Base-by-base conservation (phyloP, 2,329 filamentous ascomycete genomes). In the Grosmannia serpens region DNA sequence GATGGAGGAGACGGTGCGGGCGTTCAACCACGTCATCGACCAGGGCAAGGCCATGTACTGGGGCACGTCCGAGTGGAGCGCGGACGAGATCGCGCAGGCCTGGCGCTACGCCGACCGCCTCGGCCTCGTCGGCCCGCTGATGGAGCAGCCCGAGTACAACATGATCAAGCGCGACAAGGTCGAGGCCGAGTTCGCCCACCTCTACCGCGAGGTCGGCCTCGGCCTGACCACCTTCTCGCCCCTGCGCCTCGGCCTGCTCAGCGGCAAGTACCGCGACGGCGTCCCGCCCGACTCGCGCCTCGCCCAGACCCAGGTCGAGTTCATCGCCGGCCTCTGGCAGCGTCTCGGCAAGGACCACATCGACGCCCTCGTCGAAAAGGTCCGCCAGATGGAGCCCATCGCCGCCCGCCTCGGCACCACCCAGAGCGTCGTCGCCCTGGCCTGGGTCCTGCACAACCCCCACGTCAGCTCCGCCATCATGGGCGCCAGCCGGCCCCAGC, bases 21-120 rank as follows among this genome's bases (percentile, higher is more conserved):
- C 69, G 61, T 78, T 74, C 69, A 77, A 69, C 64, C 73, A 73
- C 67, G 70, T 71, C 62, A 80, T 74, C 64, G 81, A 72, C 82
- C 84, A 72, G 81, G 81, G 86, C 59, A 83, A 86, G 72, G 83
- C 84, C 1, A 77, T 88, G 63, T 88, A 88, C 75, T 88, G 85
- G 85, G 85, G 84, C 47, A 88, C 85, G 1, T 86, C 82, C 1
- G 84, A 87, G 69, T 88, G 85, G 85, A 77, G 75, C 59, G 83
- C 85, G 26, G 79, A 83, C 63, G 84, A 88, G 73, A 87, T 88
- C 65, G 77, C 80, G 10, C 76, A 82, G 62, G 85, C 85, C 1
- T 82, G 81, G 70, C 80, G 61, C 69, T 81, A 74, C 61, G 83
- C 85, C 20, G 79, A 83, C 60, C 76, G 77, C 62, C 74, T 87